Percentiles rank a stretch among this genome's conserved stretches.
Conservation (phyloP, 2,329 filamentous ascomycete genomes). For the Colletotrichum sidae region DNA sequence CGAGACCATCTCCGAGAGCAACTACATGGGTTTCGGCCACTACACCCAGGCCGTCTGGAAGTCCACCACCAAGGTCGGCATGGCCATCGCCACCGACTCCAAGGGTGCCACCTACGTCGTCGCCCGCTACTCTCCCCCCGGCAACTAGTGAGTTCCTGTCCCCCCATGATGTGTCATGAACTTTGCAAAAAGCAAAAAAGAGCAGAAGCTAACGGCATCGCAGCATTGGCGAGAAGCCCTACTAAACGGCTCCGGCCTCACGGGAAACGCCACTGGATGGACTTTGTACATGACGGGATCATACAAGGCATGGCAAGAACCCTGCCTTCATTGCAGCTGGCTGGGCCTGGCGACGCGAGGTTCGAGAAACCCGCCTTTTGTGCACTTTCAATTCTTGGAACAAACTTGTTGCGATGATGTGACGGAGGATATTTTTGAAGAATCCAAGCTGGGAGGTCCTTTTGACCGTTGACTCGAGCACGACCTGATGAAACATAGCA, state of each 20-base stretch:
- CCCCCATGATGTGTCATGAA: not conserved
- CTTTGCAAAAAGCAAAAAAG: not conserved
- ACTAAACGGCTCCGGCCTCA: slow-evolving; percentile 36
- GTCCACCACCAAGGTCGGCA: slow-evolving; percentile 46
- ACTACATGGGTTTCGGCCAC: slow-evolving; percentile 42
- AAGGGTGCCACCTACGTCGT: slow-evolving; percentile 47
- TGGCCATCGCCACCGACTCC: slow-evolving; percentile 43
- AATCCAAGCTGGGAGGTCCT: too few species aligned
- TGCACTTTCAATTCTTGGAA: slow-evolving; percentile 22
- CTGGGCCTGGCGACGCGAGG: slow-evolving; percentile 15
- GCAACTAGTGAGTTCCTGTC: slow-evolving; percentile 42
- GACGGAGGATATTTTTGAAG: too few species aligned
- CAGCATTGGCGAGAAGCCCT: slow-evolving; percentile 44
- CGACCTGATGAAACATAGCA: too few species aligned
- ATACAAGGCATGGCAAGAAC: slow-evolving; percentile 11
- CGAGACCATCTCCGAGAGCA: slow-evolving; percentile 31
- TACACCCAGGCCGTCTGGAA: slow-evolving; percentile 49
- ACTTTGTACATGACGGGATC: slow-evolving; percentile 17
- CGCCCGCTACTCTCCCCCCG: slow-evolving; percentile 47
- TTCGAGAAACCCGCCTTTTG: slow-evolving; percentile 4
- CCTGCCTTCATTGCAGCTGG: slow-evolving; percentile 5
- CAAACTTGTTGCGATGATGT: slow-evolving; percentile 4
- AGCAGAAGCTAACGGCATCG: not conserved
- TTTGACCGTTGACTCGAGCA: too few species aligned
- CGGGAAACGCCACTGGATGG: slow-evolving; percentile 13